Conservation (phyloP, 2,329 filamentous ascomycete genomes). For the Phialemoniopsis sp. region DNA sequence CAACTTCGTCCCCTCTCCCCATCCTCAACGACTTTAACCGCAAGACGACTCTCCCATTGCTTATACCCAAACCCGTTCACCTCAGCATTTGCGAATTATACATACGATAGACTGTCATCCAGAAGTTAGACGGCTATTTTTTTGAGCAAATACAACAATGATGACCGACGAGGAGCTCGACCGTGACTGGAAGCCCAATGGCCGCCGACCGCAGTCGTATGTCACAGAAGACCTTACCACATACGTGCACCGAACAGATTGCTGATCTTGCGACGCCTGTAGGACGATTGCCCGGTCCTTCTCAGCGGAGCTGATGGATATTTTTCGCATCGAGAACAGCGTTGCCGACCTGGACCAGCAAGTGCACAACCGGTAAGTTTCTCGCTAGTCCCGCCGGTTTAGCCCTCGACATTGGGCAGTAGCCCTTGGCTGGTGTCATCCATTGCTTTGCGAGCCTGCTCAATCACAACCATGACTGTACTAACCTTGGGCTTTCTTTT, state of each 20-base stretch:
- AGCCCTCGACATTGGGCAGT: too few species aligned
- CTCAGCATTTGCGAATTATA: too few species aligned
- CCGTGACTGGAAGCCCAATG: constrained; percentile 75
- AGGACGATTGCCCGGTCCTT: constrained; percentile 88
- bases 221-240: constrained; percentile 57
- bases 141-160: constrained; percentile 17
- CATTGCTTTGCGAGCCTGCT: too few species aligned
- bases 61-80: too few species aligned
- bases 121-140: not conserved
- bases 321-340: constrained; percentile 83
- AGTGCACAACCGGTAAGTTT: constrained; percentile 74
- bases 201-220: constrained; percentile 78
- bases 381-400: constrained; percentile 5
- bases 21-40: not conserved
- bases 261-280: constrained; percentile 10
- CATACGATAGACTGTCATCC: too few species aligned
- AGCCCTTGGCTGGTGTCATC: too few species aligned
- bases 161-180: constrained; percentile 66
- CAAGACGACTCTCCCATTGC: too few species aligned
- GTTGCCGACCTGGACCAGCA: constrained; percentile 69
- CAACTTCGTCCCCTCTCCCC: not conserved
- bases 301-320: constrained; percentile 78
- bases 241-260: constrained; percentile 1
- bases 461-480: too few species aligned
- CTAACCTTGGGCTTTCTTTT: not conserved